Conservation (phyloP, 2,329 filamentous ascomycete species). For the Cercospora zeae-maydis region DNA sequence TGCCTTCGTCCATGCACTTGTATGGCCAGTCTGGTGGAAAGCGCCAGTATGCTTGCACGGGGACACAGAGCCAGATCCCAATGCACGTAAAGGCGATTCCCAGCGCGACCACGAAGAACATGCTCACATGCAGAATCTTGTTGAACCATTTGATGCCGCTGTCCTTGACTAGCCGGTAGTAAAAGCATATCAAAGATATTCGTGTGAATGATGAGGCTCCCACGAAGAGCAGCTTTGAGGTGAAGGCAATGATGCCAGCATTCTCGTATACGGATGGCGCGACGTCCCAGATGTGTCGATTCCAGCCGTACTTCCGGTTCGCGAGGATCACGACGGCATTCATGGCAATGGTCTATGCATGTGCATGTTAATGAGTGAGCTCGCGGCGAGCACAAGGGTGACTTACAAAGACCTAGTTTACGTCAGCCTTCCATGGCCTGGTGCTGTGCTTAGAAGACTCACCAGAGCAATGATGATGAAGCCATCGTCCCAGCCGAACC, state of each 20-base stretch:
- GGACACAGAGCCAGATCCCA: conserved; percentile 40
- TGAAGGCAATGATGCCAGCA: conserved; percentile 41
- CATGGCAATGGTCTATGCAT: conserved; percentile 36
- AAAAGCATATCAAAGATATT: conserved; percentile 46
- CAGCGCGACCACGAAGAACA: conserved; percentile 39
- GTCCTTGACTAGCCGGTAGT: conserved; percentile 45
- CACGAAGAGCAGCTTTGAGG: conserved; percentile 43
- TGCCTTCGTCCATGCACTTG: conserved; percentile 44
- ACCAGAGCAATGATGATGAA: conserved; percentile 43
- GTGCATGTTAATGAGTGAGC: background rate
- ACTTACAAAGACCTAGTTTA: conserved; percentile 13
- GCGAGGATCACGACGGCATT: conserved; percentile 42
- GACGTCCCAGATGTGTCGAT: conserved; percentile 24
- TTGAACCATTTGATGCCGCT: conserved; percentile 40
- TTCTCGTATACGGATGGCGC: conserved; percentile 20
- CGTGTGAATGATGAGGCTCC: conserved; percentile 44
- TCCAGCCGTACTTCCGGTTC: conserved; percentile 42
- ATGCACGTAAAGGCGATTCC: conserved; percentile 40
- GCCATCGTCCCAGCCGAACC: conserved; percentile 44
- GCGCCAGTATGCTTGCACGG: conserved; percentile 42
- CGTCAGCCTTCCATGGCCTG: background rate
- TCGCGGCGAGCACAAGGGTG: no score
- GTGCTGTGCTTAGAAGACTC: conserved; percentile 1
- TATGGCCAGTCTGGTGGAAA: conserved; percentile 33
- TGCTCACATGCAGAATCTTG: conserved; percentile 40